Base-by-base conservation (phyloP, 2,329 filamentous ascomycete genomes). In the Clonostachys rosea region DNA sequence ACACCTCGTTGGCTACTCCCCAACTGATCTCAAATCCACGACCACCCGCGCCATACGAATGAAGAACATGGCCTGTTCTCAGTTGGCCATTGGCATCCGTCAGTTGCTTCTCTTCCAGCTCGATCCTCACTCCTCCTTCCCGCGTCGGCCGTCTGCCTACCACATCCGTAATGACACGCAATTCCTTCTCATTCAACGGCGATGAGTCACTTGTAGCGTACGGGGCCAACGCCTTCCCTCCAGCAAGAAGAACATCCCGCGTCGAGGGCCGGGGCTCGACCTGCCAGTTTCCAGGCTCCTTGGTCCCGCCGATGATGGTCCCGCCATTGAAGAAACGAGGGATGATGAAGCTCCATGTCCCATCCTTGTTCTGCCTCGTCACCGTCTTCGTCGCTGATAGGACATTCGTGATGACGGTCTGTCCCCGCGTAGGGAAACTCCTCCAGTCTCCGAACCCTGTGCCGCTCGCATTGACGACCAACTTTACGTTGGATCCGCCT, bases 251-350 rank as follows among this genome's bases (percentile, higher is more conserved):
- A 30, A 55, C 58, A 35, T 70, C 60, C 36, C 81, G 63, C 0
- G 75, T 73, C 42, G 73, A 68, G 3, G 52, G 47, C 1, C 69
- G 75, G 1, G 79, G 74, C 17, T 67, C 60, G 1, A 69, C 59
- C 40, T 77, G 69, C 75, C 75, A 81, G 57, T 82, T 69, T 47
- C 75, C 65, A 2, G 73, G 70, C 58, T 85, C 75, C 59, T 83
- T 85, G 16, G 81, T 86, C 1, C 82, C 82, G 12, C 83, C 83
- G 34, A 86, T 76, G 40, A 86, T 69, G 1, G 83, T 86, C 3
- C 83, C 83, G 5, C 82, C 82, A 30, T 76, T 67, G 24, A 80
- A 74, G 41, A 75, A 76, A 3, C 83, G 74, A 3, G 83, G 81
- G 30, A 86, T 77, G 45, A 75, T 74, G 54, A 86, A 85, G 3